Base-by-base conservation (phyloP, 2,329 filamentous ascomycete species). In the Colletotrichum sp. region DNA sequence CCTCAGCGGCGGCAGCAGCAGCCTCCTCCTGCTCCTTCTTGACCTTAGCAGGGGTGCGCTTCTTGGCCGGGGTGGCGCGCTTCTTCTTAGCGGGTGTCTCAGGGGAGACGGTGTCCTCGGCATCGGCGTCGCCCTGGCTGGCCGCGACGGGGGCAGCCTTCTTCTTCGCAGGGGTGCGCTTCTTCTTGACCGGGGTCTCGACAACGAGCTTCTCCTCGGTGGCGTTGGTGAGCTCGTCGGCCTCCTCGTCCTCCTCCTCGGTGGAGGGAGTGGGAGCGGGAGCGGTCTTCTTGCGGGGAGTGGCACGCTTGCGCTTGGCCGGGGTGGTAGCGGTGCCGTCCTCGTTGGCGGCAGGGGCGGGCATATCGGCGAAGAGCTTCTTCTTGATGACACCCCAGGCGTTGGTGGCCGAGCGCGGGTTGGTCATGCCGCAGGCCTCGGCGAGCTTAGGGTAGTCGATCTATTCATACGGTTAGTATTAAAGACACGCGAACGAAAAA, bases 371-470 rank as follows among this genome's bases (percentile, higher is more conserved):
- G 8, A 80, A 79, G 12, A 82, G 74, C 75, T 82, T 82, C 71
- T 81, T 80, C 58, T 81, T 81, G 68, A 82, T 78, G 2, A 3
- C 18, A 6, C 38, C 8, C 80, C 80, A 82, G 48, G 79, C 80
- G 61, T 81, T 81, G 63, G 74, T 32, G 63, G 80, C 80, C 3
- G 77, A 78, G 13, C 78, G 77, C 1, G 43, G 72, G 73, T 80
- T 81, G 75, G 72, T 77, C 79, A 82, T 81, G 70, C 75, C 75
- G 36, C 74, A 77, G 30, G 78, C 78, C 8, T 24, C 48, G 8
- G 80, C 80, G 1, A 82, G 79, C 30, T 77, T 76, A n/a, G 1
- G 15, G 32, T 79, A 80, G 76, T 82, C 80, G 6, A 82, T 77
- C 80, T 82, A n/a, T 18, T 79, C 38, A n/a, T 0, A n/a, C 18